Percentiles rank a stretch among this genome's conserved stretches.
Conservation (phyloP, 495 filamentous ascomycete genomes). For the Penicillium silybi region DNA sequence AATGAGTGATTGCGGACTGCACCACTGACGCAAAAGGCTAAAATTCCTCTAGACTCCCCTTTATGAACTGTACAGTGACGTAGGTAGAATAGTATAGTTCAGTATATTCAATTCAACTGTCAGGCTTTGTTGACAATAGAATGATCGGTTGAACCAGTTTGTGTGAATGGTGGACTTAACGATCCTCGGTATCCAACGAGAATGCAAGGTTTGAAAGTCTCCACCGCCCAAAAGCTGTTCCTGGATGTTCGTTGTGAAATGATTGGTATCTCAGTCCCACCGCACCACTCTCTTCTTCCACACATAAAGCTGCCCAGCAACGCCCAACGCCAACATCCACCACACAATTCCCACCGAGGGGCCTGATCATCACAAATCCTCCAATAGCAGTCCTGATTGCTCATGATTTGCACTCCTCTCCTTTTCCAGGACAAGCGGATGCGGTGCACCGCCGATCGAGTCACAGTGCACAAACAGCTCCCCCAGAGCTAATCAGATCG, state of each 20-base stretch:
- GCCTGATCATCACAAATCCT: not conserved
- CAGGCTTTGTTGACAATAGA: not conserved
- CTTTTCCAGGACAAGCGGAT: not conserved
- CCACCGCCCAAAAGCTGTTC: not conserved
- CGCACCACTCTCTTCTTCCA: not conserved
- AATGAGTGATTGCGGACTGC: not conserved
- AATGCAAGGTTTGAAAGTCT: not conserved
- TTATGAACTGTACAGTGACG: not conserved
- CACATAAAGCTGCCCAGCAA: not conserved
- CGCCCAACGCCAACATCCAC: not conserved
- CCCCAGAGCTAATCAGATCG: slow-evolving; percentile 13
- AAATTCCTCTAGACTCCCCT: not conserved
- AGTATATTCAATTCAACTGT: too few species aligned
- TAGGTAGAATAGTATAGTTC: not conserved
- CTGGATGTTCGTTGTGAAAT: not conserved
- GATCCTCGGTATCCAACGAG: not conserved
- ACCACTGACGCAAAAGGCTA: not conserved
- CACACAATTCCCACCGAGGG: not conserved
- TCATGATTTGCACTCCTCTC: not conserved
- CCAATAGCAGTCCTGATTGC: not conserved
- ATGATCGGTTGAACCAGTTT: not conserved
- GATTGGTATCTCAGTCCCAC: not conserved
- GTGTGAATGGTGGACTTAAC: too few species aligned
- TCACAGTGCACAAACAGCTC: slow-evolving; percentile 7
- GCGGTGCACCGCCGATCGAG: slow-evolving; percentile 12